Evolutionary conservation across 257 asterid genomes (phyloP), one percentile per base, ranked within the genome.

Genomic region (Gentiana dahurica): DNA sequence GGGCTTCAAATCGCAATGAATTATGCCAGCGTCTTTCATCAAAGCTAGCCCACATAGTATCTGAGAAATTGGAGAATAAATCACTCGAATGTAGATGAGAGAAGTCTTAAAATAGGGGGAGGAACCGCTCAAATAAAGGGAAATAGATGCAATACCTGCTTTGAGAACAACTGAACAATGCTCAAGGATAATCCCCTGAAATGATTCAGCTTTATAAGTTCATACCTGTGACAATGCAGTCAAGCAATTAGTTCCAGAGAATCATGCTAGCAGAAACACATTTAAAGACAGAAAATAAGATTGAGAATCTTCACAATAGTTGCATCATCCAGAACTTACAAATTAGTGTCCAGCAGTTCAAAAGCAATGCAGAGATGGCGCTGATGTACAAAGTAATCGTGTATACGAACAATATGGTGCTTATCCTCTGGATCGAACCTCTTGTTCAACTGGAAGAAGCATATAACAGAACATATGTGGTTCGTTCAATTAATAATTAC

Each of bases 341-440:
- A 80, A 73, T 92, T 92, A 63, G 93, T 81, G 68, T 80, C 95
- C 36, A 88, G 95, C 78, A 88, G 79, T 80, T 88, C 99, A 79
- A 92, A 92, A 63, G 86, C 83, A 58, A 92, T 92, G 82, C 99
- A 88, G 68, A 92, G 75, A 79, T 92, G 99, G 53, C 82, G 83
- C 57, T 82, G 94, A 75, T 62, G 70, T 65, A 79, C 89, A 76
- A 92, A 92, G 80, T 85, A 85, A 77, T 92, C 99, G 66, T 85
- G 81, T 59, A 92, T 92, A 60, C 99, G 95, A 64, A 92, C 99
- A 68, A 88, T 88, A 66, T 92, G 95, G 78, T 92, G 93, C 85
- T 85, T 85, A 79, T 92, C 99, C 86, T 88, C 97, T 6, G 97
- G 99, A 81, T 92, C 99, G 67, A 83, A 88, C 89, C 80, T 92